phyloP scores from a whole-genome alignment of 2,329 filamentous ascomycete genomes.

The Zelopaecilomyces penicillatus region DNA sequence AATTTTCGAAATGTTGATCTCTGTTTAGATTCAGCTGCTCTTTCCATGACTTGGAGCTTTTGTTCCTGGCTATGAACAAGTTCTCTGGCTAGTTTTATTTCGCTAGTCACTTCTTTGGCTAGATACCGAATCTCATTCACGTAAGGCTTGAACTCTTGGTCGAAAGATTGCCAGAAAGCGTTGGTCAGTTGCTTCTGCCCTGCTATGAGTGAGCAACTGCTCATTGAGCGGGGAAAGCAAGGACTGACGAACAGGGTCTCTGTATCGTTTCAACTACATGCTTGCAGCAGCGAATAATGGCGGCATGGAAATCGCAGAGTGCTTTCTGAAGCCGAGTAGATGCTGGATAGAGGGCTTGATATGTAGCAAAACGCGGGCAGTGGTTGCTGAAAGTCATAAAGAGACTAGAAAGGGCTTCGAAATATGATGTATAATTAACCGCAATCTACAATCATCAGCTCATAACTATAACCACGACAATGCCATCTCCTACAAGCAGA shows the following conservation, averaged over 20 bases:
- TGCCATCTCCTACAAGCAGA: constrained; percentile 20
- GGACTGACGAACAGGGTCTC: constrained; percentile 16
- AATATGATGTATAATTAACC: constrained; percentile 30
- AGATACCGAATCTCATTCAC: constrained; percentile 12
- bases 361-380: constrained; percentile 29
- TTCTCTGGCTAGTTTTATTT: constrained; percentile 18
- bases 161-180: constrained; percentile 19
- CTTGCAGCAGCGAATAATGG: constrained; percentile 27
- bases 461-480: background rate
- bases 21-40: too few species aligned
- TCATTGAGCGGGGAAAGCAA: background rate
- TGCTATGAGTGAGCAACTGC: background rate
- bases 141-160: constrained; percentile 20
- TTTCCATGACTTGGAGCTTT: constrained; percentile 11
- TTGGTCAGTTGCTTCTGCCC: constrained; percentile 14
- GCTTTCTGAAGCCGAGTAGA: constrained; percentile 25
- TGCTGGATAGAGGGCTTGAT: constrained; percentile 25
- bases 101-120: constrained; percentile 15
- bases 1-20: too few species aligned
- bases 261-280: constrained; percentile 20
- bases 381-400: constrained; percentile 26
- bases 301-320: constrained; percentile 26
- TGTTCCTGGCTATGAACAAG: constrained; percentile 15
- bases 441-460: constrained; percentile 15
- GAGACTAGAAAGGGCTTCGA: constrained; percentile 27